These are phyloP conservation scores for Aspergillus aculeatus DNA, from an alignment of 2,329 filamentous ascomycete genomes.

Conservation along the genomic window DNA sequence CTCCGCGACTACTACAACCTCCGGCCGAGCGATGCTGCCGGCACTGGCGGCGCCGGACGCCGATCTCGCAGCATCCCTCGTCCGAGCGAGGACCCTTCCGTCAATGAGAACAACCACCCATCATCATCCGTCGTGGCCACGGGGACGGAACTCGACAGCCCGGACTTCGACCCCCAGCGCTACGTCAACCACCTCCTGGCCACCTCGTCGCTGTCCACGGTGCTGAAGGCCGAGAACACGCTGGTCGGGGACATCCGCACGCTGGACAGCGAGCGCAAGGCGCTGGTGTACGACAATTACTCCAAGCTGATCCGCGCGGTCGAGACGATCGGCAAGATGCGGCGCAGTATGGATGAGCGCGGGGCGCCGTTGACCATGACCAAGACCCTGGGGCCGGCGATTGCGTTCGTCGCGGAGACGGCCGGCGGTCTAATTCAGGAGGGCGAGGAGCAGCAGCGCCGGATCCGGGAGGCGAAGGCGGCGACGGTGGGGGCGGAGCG, in stretches of 20 bases:
- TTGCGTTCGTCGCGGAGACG: conserved; percentile 47
- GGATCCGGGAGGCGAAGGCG: conserved; percentile 28
- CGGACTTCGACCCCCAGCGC: conserved; percentile 68
- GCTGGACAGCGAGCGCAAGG: conserved; percentile 93
- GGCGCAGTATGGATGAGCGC: conserved; percentile 48
- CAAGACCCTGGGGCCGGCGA: conserved; percentile 43
- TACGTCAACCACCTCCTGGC: conserved; percentile 47
- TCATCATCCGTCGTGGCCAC: conserved; percentile 29
- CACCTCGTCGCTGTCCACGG: conserved; percentile 43
- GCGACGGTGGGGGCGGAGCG: conserved; percentile 15
- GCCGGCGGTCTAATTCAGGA: conserved; percentile 41
- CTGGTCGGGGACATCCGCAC: conserved; percentile 72
- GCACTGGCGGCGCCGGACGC: conserved; percentile 30
- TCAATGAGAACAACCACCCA: conserved; percentile 6
- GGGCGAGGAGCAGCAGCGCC: conserved; percentile 35
- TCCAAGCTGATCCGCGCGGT: conserved; percentile 95
- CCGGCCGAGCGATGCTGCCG: conserved; percentile 46
- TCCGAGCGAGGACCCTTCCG: conserved; percentile 39
- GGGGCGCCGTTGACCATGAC: conserved; percentile 47
- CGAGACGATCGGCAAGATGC: conserved; percentile 81
- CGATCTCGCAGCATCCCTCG: conserved; percentile 40
- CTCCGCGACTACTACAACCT: conserved; percentile 95
- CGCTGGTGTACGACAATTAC: conserved; percentile 97
- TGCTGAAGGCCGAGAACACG: conserved; percentile 46
- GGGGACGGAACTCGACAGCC: conserved; percentile 66